Evolutionary conservation across 306 rosid species (phyloP), one percentile per base, ranked within the genome.

Genomic region (Crotalaria pallida): DNA sequence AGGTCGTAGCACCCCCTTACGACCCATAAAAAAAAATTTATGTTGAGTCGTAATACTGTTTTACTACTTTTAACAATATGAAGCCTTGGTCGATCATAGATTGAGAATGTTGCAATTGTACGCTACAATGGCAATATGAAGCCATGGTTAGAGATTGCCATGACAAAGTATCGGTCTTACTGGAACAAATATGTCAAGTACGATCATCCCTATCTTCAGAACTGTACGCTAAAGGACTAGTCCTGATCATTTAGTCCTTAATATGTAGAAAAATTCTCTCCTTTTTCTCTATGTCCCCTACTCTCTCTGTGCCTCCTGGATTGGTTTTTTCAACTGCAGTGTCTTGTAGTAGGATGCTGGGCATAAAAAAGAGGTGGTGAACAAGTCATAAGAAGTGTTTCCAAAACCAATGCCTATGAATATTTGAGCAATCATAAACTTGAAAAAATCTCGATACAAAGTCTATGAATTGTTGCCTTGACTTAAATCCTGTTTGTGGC

Each of bases 71-170:
- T n/a, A n/a, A n/a, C n/a, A n/a, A n/a, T n/a, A n/a, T n/a, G n/a
- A n/a, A n/a, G n/a, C n/a, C n/a, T n/a, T n/a, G 89, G 80, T 72
- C 85, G 83, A 50, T 43, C 77, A 3, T 79, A 81, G 45, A 81
- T 95, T 23, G 92, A 89, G 19, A 85, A 84, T 8, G 97, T 97
- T 15, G 96, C 99, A 24, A 96, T 95, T 22, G 69, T 95, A 53
- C 99, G 91, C 83, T 95, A 87, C 77, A 91, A 91, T 38, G 99
- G 99, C 52, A 94, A 94, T 71, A 87, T 91, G 96, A 95, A 95
- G 68, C 99, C 99, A 1, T 95, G 99, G 99, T 58, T 95, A 77
- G 96, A 86, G 76, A 83, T 91, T 80, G 90, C 92, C 43, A 89
- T 95, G 92, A 82, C 92, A 7, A 95, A 88, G 85, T 95, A 91